Percentiles rank a stretch among this genome's conserved stretches.
Conservation (phyloP, 2,329 filamentous ascomycete species). For the Alternaria infectoria region DNA sequence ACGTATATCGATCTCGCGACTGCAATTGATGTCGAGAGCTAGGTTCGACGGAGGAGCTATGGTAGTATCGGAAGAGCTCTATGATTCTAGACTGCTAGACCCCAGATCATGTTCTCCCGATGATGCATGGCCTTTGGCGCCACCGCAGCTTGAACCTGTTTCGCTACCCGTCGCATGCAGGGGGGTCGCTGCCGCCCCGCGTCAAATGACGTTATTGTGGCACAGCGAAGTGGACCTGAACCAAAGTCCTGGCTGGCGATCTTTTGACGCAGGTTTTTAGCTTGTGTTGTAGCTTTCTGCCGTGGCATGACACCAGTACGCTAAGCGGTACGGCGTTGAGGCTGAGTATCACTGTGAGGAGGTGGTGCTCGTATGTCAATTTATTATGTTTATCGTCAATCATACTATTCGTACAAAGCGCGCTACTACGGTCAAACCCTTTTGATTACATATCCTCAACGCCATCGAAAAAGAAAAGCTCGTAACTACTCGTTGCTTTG, state of each 20-base stretch:
- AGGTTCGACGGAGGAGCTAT: neutral
- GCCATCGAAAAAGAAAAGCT: neutral
- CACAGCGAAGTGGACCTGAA: slow-evolving; percentile 8
- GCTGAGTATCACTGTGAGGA: neutral
- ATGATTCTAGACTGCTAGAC: slow-evolving; percentile 2
- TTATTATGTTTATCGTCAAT: neutral
- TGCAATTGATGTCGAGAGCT: neutral
- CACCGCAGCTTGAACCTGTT: slow-evolving; percentile 36
- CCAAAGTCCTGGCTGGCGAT: slow-evolving; percentile 10
- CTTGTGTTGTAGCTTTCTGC: neutral
- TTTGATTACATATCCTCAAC: neutral
- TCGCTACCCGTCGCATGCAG: slow-evolving; percentile 11
- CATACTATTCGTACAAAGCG: slow-evolving; percentile 10
- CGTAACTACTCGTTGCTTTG: neutral
- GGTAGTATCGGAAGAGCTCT: neutral
- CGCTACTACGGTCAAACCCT: neutral
- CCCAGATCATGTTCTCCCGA: slow-evolving; percentile 17
- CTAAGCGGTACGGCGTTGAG: neutral
- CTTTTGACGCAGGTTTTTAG: slow-evolving; percentile 7
- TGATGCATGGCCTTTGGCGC: slow-evolving; percentile 25
- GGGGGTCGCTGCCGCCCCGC: slow-evolving; percentile 22
- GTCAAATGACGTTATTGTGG: slow-evolving; percentile 38
- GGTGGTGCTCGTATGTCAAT: neutral
- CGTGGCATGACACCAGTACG: neutral
- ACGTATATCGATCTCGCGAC: neutral